Percentiles rank a stretch among this genome's conserved stretches.
These are phyloP conservation scores for Pleomassaria siparia DNA, from an alignment of 2,329 filamentous ascomycete species.

Conservation along the genomic window DNA sequence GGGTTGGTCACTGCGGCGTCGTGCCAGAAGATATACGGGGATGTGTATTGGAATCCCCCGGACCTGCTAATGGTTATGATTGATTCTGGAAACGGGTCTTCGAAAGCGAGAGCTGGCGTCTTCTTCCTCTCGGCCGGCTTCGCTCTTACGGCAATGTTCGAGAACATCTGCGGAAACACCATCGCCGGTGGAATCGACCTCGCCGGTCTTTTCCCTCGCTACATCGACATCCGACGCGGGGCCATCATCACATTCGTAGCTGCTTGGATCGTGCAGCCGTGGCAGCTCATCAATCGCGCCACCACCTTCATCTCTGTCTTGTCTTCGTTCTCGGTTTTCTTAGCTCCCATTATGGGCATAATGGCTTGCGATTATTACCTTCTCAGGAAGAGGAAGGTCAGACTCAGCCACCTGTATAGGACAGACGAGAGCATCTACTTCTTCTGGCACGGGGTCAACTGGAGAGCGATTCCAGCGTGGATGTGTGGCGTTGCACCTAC, in stretches of 20 bases:
- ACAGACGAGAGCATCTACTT: slow-evolving; percentile 44
- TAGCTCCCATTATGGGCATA: slow-evolving; percentile 44
- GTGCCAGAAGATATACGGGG: slow-evolving; percentile 40
- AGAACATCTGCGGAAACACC: slow-evolving; percentile 43
- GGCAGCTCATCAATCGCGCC: slow-evolving; percentile 42
- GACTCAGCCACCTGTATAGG: slow-evolving; percentile 42
- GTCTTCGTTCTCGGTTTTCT: slow-evolving; percentile 47
- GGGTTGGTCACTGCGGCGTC: slow-evolving; percentile 47
- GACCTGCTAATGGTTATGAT: slow-evolving; percentile 51
- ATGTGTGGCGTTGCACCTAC: slow-evolving; percentile 49
- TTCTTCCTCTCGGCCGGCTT: slow-evolving; percentile 42
- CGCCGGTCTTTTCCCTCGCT: slow-evolving; percentile 36
- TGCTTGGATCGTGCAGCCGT: slow-evolving; percentile 40
- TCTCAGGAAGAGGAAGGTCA: slow-evolving; percentile 36
- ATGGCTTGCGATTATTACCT: slow-evolving; percentile 45
- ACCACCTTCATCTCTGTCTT: slow-evolving; percentile 42
- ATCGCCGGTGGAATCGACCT: slow-evolving; percentile 41
- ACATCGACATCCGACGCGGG: slow-evolving; percentile 39
- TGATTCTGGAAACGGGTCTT: slow-evolving; percentile 46
- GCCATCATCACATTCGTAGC: slow-evolving; percentile 40
- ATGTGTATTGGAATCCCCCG: slow-evolving; percentile 47
- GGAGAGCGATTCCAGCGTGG: slow-evolving; percentile 48
- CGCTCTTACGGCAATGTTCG: slow-evolving; percentile 43
- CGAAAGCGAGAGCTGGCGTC: slow-evolving; percentile 37
- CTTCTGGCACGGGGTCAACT: slow-evolving; percentile 49